Percentiles rank a stretch among this genome's conserved stretches.
phyloP scores from a whole-genome alignment of 2,329 filamentous ascomycete species.

The Biscogniauxia sp. region DNA sequence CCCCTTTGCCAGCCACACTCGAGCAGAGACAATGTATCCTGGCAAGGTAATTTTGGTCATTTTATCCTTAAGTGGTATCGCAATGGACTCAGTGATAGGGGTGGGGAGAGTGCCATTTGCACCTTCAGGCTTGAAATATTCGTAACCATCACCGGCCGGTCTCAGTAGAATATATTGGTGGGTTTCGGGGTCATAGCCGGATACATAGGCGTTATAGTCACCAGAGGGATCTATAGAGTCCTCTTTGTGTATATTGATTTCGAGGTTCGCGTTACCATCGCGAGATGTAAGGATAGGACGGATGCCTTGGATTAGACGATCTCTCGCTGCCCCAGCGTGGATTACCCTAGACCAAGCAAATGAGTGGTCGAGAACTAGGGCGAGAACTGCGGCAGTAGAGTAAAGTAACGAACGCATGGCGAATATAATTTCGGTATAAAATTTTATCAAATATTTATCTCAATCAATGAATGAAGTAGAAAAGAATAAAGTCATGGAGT shows the following conservation, averaged over 20 bases:
- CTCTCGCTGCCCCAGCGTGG: not conserved
- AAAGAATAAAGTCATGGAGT: not conserved
- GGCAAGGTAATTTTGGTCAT: conserved; percentile 35
- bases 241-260: not conserved
- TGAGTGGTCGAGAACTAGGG: not conserved
- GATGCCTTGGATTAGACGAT: not conserved
- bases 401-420: not conserved
- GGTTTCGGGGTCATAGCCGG: not conserved
- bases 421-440: not conserved
- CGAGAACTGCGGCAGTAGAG: not conserved
- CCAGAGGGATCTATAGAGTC: not conserved
- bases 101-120: not conserved
- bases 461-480: not conserved
- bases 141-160: not conserved
- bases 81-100: conserved; percentile 22
- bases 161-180: not conserved
- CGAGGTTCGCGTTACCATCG: not conserved
- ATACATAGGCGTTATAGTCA: not conserved
- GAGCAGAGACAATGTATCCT: conserved; percentile 31
- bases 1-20: conserved; percentile 36
- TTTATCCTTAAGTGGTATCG: conserved; percentile 35
- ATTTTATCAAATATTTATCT: not conserved
- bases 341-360: not conserved
- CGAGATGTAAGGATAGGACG: not conserved
- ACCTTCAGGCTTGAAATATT: not conserved